Evolutionary conservation across 768 basidiomycete genomes (phyloP).

Genomic region (Suillus bovinus): DNA sequence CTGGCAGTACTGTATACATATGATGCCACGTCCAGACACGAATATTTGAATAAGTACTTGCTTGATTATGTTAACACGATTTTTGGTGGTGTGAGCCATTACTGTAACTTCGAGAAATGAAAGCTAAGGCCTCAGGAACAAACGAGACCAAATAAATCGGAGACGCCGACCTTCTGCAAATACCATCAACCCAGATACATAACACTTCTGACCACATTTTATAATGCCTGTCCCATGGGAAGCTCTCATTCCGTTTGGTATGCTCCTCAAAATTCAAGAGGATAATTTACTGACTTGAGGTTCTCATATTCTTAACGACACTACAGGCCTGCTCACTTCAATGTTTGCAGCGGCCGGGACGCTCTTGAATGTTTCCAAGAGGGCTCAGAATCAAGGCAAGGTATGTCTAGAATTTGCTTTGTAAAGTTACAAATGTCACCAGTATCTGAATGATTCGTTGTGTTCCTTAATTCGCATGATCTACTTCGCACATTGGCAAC

Average conservation of each 20-base stretch:
- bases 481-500: not conserved
- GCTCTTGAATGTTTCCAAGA: constrained; percentile 73
- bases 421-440: not conserved
- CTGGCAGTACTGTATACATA: no score
- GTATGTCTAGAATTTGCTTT: constrained; percentile 38
- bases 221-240: constrained; percentile 97
- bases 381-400: constrained; percentile 89
- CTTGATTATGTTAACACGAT: not conserved
- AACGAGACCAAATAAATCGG: constrained; percentile 23
- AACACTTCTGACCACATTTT: not conserved
- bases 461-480: not conserved
- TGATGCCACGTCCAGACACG: not conserved
- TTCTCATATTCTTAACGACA: constrained; percentile 11
- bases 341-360: constrained; percentile 94
- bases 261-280: not conserved
- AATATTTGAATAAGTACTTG: not conserved
- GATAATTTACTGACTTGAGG: not conserved
- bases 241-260: constrained; percentile 95
- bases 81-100: not conserved
- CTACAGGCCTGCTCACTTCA: constrained; percentile 72
- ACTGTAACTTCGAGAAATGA: no score
- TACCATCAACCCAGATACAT: not conserved
- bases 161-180: not conserved
- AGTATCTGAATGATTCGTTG: not conserved
- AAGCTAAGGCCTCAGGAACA: no score